Percentiles rank a stretch among this genome's conserved stretches.
These are phyloP conservation scores for Pascua guehoae DNA, from an alignment of 1,284 basidiomycete genomes.

Conservation along the genomic window DNA sequence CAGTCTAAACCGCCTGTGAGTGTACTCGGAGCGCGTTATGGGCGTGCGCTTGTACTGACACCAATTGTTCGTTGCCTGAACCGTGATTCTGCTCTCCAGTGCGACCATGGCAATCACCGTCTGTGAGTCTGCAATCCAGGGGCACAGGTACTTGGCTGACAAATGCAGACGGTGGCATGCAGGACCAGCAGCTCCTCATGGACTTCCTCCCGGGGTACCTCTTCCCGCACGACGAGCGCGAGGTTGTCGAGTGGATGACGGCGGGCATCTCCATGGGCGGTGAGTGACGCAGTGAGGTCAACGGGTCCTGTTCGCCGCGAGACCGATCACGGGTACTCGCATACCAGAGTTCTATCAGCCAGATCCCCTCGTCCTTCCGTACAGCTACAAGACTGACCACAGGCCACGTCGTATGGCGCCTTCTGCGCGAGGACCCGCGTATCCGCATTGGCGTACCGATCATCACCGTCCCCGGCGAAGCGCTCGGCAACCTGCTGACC, in stretches of 20 bases:
- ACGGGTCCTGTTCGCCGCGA: too few relatives aligned
- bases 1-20: slow-evolving; percentile 59
- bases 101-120: slow-evolving; percentile 70
- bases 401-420: slow-evolving; percentile 9
- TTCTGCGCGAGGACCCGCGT: slow-evolving; percentile 58
- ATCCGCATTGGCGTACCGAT: slow-evolving; percentile 68
- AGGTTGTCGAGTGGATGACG: slow-evolving; percentile 62
- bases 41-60: too few relatives aligned
- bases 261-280: slow-evolving; percentile 55
- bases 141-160: background rate
- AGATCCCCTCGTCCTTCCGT: background rate
- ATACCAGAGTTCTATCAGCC: too few relatives aligned
- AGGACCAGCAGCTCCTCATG: slow-evolving; percentile 74
- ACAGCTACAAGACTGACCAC: background rate
- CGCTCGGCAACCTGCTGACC: slow-evolving; percentile 55
- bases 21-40: slow-evolving; percentile 8
- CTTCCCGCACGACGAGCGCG: slow-evolving; percentile 66
- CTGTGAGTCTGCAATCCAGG: slow-evolving; percentile 21
- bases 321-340: too few relatives aligned
- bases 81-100: background rate
- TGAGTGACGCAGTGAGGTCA: slow-evolving; percentile 3
- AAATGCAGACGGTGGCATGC: slow-evolving; percentile 59
- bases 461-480: slow-evolving; percentile 71
- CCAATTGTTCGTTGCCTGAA: too few relatives aligned
- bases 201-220: slow-evolving; percentile 73